Evolutionary conservation across 2,329 filamentous ascomycete species (phyloP).

Genomic region (Trichoderma semiorbis): DNA sequence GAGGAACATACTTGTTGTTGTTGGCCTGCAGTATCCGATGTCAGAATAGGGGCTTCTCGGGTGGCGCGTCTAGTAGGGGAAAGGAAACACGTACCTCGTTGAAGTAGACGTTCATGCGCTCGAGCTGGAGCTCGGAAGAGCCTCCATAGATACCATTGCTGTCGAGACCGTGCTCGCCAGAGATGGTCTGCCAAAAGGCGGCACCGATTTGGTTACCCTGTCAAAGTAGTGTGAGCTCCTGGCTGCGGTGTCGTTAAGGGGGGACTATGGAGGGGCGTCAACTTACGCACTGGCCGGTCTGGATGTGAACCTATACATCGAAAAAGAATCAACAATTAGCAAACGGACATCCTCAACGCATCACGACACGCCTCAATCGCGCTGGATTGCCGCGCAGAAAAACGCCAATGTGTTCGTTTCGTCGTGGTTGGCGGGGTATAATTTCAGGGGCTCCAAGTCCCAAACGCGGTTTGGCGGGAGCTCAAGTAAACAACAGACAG

Average conservation of each 20-base stretch:
- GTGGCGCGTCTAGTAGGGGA: neutral
- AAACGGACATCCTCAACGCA: conserved; percentile 25
- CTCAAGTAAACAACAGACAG: conserved; percentile 1
- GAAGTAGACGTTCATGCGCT: conserved; percentile 99
- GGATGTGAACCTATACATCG: conserved; percentile 89
- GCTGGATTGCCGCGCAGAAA: neutral
- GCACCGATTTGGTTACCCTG: conserved; percentile 99
- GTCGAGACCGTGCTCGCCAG: conserved; percentile 93
- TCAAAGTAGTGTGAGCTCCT: conserved; percentile 38
- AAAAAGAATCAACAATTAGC: conserved; percentile 51
- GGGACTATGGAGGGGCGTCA: conserved; percentile 6
- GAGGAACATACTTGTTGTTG: conserved; percentile 98
- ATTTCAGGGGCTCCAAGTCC: conserved; percentile 35
- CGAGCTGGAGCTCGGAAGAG: conserved; percentile 96
- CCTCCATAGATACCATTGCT: conserved; percentile 98
- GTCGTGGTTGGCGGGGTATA: conserved; percentile 28
- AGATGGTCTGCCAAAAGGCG: conserved; percentile 95
- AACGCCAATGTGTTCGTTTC: neutral
- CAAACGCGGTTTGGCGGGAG: conserved; percentile 39
- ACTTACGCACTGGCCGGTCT: conserved; percentile 98
- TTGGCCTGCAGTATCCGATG: conserved; percentile 60
- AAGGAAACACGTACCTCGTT: conserved; percentile 53
- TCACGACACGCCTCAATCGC: neutral
- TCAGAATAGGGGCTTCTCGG: neutral
- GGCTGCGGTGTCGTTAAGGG: conserved; percentile 6